Base-by-base conservation (phyloP, 2,329 filamentous ascomycete genomes). In the Diaporthe nobilis region DNA sequence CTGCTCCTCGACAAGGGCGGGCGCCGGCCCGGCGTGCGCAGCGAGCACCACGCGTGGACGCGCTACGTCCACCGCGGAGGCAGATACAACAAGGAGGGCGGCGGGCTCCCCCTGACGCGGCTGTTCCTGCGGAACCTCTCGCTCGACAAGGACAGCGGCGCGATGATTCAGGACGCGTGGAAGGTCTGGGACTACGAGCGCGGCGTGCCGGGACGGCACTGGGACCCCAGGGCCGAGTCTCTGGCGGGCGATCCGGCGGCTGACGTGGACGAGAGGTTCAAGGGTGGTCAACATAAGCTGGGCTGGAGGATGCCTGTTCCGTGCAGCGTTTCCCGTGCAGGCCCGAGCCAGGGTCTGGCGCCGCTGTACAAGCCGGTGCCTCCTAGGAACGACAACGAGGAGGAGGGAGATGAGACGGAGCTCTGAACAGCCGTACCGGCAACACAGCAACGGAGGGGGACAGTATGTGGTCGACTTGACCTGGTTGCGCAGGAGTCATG, bases 1-100 rank as follows among this genome's bases (percentile, higher is more conserved):
- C 71, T 76, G 12, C 53, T 76, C 17, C 25, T 76, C 20, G 63
- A 4, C 15, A 51, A 53, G 47, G 74, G 74, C 4, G 71, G 47
- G 15, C 4, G 58, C 25, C 31, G 57, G 28, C 74, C 74, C 2
- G 74, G 74, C 25, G 74, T 73, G 20, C 71, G 74, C 9, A 76
- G 74, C 55, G 3, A 13, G 44, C n/a, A 65, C 53, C 15, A 73
- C 58, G 25, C 71, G 17, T 73, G 71, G 71, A 63, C 71, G 10
- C 31, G 22, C 47, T 73, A 73, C 37, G 49, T 47, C 58, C 44
- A 1, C 55, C 28, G 5, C 12, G 31, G 37, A 1, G 58, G 39
- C 57, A 31, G 28, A 31, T 20, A 34, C n/a, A 15, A 34, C 8
- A 20, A 1, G 1, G 25, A 6, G 22, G n/a, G 39, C 2, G 57